Evolutionary conservation across 192 early-diverging fungal species (phyloP).

Genomic region (Podila minutissima): DNA sequence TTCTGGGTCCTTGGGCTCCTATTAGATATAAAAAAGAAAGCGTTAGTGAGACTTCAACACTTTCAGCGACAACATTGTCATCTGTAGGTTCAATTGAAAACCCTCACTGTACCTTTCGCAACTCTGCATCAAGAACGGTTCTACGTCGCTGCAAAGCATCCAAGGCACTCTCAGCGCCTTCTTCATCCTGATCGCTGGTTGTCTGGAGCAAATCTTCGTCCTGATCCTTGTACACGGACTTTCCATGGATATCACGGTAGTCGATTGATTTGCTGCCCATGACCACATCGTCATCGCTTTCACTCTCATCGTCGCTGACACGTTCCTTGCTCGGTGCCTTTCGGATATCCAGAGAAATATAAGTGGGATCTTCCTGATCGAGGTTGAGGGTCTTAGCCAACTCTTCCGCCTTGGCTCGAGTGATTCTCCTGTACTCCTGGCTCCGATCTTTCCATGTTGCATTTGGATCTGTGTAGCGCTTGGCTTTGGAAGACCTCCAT

Average conservation of each 20-base stretch:
- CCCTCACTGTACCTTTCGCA: conserved; percentile 17
- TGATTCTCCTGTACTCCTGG: conserved; percentile 34
- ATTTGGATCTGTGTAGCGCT: conserved; percentile 26
- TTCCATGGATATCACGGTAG: conserved; percentile 59
- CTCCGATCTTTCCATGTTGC: conserved; percentile 41
- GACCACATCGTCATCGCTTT: neutral
- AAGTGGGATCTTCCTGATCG: conserved; percentile 16
- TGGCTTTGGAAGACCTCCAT: neutral
- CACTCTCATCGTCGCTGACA: neutral
- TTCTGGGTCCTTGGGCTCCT: conserved; percentile 56
- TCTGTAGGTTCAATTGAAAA: neutral
- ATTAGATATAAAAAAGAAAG: neutral
- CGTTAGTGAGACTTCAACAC: neutral
- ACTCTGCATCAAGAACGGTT: conserved; percentile 37
- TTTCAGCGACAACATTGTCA: neutral
- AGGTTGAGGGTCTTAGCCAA: conserved; percentile 11
- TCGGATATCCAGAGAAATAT: conserved; percentile 20
- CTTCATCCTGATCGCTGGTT: conserved; percentile 35
- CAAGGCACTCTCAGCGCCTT: conserved; percentile 51
- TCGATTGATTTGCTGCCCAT: conserved; percentile 30
- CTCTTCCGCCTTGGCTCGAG: conserved; percentile 44
- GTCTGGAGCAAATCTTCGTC: conserved; percentile 43
- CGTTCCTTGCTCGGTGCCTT: neutral
- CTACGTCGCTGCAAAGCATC: conserved; percentile 47
- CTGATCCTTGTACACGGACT: conserved; percentile 38